Evolutionary conservation across 2,329 filamentous ascomycete species (phyloP).

Genomic region (Neospermospora avenae): DNA sequence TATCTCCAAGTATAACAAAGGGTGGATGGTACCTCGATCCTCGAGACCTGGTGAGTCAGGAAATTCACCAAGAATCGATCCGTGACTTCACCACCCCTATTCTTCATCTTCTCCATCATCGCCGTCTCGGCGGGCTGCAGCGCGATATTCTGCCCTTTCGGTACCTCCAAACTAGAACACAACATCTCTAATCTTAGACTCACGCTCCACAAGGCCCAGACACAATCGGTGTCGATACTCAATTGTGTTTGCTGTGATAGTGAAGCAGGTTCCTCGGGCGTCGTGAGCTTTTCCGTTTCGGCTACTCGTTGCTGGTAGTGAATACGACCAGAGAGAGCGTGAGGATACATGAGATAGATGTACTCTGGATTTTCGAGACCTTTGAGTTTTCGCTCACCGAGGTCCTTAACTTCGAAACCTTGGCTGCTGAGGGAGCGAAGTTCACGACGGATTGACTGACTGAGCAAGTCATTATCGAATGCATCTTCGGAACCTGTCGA

Average conservation of each 20-base stretch:
- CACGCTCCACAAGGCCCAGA: conserved; percentile 86
- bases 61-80: conserved; percentile 87
- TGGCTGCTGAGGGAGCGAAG: conserved; percentile 82
- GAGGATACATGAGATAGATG: conserved; percentile 93
- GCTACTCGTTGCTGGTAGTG: conserved; percentile 52
- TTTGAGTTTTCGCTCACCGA: conserved; percentile 93
- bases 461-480: conserved; percentile 71
- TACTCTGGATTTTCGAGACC: conserved; percentile 96
- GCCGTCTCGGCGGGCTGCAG: conserved; percentile 80
- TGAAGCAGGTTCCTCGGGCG: conserved; percentile 48
- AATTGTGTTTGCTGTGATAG: conserved; percentile 65
- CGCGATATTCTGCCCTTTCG: conserved; percentile 47
- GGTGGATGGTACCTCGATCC: conserved; percentile 75
- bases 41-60: conserved; percentile 89
- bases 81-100: conserved; percentile 76
- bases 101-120: conserved; percentile 71
- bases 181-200: conserved; percentile 89
- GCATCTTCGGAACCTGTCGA: conserved; percentile 70
- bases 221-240: conserved; percentile 68
- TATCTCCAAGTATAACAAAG: background rate
- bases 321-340: conserved; percentile 77
- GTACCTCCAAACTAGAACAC: conserved; percentile 80
- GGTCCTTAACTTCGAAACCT: conserved; percentile 95
- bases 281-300: conserved; percentile 41
- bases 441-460: conserved; percentile 80